A percentile compares a stretch with the other conserved stretches of the same genome.
Conservation (phyloP, 1,139 yeast genomes). For the Sugiyamaella neomexicana region DNA sequence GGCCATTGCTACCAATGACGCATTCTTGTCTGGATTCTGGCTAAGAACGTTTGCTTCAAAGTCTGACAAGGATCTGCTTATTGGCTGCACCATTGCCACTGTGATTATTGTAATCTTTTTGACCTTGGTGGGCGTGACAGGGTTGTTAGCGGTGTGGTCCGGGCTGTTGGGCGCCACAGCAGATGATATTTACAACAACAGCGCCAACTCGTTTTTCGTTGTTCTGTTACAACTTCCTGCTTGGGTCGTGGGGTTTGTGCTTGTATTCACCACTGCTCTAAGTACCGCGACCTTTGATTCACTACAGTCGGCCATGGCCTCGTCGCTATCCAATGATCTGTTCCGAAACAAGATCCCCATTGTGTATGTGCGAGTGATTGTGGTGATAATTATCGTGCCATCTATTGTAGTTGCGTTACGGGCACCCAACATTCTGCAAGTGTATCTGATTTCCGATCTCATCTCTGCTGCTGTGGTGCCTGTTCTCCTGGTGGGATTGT, state of each 20-base stretch:
- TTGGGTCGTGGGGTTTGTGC: slow-evolving; percentile 82
- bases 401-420: slow-evolving; percentile 78
- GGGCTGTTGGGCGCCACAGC: slow-evolving; percentile 57
- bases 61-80: slow-evolving; percentile 68
- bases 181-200: slow-evolving; percentile 58
- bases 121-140: slow-evolving; percentile 77
- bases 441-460: slow-evolving; percentile 87
- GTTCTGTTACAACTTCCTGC: slow-evolving; percentile 73
- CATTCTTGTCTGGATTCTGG: slow-evolving; percentile 93
- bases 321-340: slow-evolving; percentile 84
- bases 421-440: slow-evolving; percentile 80
- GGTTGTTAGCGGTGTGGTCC: slow-evolving; percentile 88
- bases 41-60: slow-evolving; percentile 87
- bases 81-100: slow-evolving; percentile 76
- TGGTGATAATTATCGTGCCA: slow-evolving; percentile 76
- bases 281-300: slow-evolving; percentile 92
- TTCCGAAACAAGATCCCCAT: slow-evolving; percentile 77
- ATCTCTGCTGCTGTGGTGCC: slow-evolving; percentile 87
- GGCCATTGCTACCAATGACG: slow-evolving; percentile 87
- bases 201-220: slow-evolving; percentile 62
- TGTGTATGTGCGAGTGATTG: slow-evolving; percentile 68
- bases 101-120: slow-evolving; percentile 62
- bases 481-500: slow-evolving; percentile 76
- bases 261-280: slow-evolving; percentile 68
- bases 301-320: slow-evolving; percentile 83